These are phyloP conservation scores for Aspergillus persii DNA, from an alignment of 2,329 filamentous ascomycete species.

Conservation along the genomic window DNA sequence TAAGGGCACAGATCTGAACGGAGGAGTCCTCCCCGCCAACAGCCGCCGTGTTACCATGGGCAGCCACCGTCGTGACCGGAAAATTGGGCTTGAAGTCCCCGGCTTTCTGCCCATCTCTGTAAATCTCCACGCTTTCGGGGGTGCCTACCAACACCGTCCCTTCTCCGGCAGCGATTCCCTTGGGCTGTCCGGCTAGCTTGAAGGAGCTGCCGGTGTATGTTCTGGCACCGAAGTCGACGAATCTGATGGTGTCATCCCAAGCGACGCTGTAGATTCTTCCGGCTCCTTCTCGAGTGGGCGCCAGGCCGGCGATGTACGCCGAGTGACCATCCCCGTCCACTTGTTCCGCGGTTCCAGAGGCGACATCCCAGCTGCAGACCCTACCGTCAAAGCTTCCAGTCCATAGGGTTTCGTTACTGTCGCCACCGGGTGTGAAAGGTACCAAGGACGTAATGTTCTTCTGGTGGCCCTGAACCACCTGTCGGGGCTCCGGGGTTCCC, in stretches of 20 bases:
- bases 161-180: constrained; percentile 61
- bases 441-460: constrained; percentile 82
- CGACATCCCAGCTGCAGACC: constrained; percentile 78
- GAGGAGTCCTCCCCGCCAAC: constrained; percentile 73
- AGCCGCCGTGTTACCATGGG: constrained; percentile 65
- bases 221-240: constrained; percentile 69
- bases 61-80: constrained; percentile 69
- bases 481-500: constrained; percentile 66
- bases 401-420: constrained; percentile 63
- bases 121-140: constrained; percentile 58
- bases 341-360: constrained; percentile 64
- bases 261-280: constrained; percentile 77
- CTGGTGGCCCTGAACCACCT: constrained; percentile 80
- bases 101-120: constrained; percentile 57
- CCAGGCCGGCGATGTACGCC: constrained; percentile 79
- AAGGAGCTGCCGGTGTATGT: constrained; percentile 69
- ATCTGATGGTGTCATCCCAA: constrained; percentile 90
- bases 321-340: constrained; percentile 80
- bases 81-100: constrained; percentile 62
- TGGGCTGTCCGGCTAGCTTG: constrained; percentile 77
- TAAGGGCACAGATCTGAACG: constrained; percentile 70
- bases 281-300: constrained; percentile 50
- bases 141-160: constrained; percentile 59
- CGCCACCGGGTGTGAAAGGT: constrained; percentile 49
- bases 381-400: constrained; percentile 92